A percentile compares a stretch with the other conserved stretches of the same genome.
Evolutionary conservation across 23 red algal species (phyloP).

Genomic region (Gracilaria gracilis): DNA sequence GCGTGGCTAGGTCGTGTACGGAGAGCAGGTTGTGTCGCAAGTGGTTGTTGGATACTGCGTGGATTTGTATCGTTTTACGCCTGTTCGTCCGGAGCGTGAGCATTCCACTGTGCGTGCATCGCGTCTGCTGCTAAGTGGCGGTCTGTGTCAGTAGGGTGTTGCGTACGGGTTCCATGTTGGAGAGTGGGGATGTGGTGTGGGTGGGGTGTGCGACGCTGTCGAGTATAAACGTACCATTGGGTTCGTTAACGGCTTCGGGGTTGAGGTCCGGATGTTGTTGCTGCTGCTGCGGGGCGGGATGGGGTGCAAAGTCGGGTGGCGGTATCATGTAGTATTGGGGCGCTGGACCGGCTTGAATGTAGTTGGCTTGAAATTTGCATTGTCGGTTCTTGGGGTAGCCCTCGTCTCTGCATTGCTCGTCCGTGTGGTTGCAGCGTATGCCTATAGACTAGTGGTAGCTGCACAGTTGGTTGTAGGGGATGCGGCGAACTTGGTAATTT

Average conservation of each 20-base stretch:
- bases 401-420: too few relatives aligned
- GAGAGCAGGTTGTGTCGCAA: constrained; percentile 28
- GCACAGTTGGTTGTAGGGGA: too few relatives aligned
- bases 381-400: too few relatives aligned
- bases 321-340: too few relatives aligned
- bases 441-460: too few relatives aligned
- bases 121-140: neutral
- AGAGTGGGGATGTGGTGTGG: neutral
- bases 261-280: neutral
- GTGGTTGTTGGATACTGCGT: constrained; percentile 22
- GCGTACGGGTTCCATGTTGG: neutral
- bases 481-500: too few relatives aligned
- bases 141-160: neutral
- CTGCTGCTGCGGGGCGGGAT: neutral
- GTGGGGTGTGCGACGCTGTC: neutral
- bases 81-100: neutral
- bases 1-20: neutral
- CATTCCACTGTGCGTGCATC: neutral
- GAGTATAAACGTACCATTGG: neutral
- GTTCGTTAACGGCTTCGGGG: neutral
- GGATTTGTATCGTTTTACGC: neutral
- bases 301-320: neutral
- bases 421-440: too few relatives aligned
- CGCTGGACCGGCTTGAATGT: too few relatives aligned
- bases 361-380: too few relatives aligned